phyloP scores from a whole-genome alignment of 805 yeast genomes.

The Sungouiozyma intestinalis region DNA sequence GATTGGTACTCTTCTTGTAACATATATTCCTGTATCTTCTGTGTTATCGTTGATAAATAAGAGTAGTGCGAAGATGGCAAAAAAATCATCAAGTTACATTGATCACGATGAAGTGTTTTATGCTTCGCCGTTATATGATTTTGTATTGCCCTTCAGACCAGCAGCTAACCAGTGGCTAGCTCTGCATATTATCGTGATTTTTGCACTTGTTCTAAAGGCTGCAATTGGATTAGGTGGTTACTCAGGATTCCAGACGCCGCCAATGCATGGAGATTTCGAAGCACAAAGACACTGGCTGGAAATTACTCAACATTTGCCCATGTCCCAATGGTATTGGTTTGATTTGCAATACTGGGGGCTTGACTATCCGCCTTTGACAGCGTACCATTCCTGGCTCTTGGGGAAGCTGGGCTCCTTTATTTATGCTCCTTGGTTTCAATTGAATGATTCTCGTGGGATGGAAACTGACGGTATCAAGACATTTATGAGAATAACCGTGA shows the following conservation, averaged over 20 bases:
- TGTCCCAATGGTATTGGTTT: slow-evolving; percentile 75
- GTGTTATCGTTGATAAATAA: too few species aligned
- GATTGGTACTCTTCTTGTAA: not conserved
- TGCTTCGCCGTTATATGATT: slow-evolving; percentile 65
- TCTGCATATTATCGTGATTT: slow-evolving; percentile 58
- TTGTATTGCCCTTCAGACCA: slow-evolving; percentile 65
- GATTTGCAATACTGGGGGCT: slow-evolving; percentile 92
- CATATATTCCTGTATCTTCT: too few species aligned
- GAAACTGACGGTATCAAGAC: slow-evolving; percentile 57
- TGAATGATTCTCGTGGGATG: slow-evolving; percentile 63
- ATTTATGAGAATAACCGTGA: slow-evolving; percentile 73
- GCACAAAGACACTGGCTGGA: slow-evolving; percentile 99
- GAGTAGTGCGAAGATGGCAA: not conserved
- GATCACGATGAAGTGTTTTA: slow-evolving; percentile 27
- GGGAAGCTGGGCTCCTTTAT: slow-evolving; percentile 64
- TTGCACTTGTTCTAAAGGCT: slow-evolving; percentile 65
- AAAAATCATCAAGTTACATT: not conserved
- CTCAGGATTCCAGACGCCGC: slow-evolving; percentile 63
- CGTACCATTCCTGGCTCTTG: slow-evolving; percentile 74
- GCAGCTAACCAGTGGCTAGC: slow-evolving; percentile 90
- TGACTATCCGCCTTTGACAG: slow-evolving; percentile 95
- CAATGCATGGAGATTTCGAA: slow-evolving; percentile 91
- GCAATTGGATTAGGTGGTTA: slow-evolving; percentile 86
- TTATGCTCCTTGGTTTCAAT: slow-evolving; percentile 63
- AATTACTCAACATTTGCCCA: slow-evolving; percentile 65